These are phyloP conservation scores for Boeremia lycopersici DNA, from an alignment of 2,329 filamentous ascomycete species.

Conservation along the genomic window DNA sequence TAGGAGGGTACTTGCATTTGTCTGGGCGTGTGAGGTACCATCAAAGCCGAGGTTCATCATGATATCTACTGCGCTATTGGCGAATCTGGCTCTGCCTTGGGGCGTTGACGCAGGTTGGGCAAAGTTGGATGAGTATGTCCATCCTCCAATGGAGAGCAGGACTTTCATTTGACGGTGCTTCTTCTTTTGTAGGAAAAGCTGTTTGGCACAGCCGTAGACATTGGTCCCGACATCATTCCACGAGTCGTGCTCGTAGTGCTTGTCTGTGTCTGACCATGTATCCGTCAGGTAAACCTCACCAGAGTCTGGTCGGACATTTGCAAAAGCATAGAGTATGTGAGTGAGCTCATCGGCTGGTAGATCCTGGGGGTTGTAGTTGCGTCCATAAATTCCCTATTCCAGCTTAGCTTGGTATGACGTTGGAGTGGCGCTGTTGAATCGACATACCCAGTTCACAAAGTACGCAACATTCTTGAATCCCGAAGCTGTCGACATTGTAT, in stretches of 20 bases:
- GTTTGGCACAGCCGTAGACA: slow-evolving; percentile 47
- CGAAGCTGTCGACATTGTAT: slow-evolving; percentile 25
- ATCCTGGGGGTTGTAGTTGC: slow-evolving; percentile 45
- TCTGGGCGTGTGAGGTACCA: slow-evolving; percentile 19
- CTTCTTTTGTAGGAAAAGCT: slow-evolving; percentile 46
- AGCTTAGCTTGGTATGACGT: slow-evolving; percentile 15
- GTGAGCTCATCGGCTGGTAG: slow-evolving; percentile 42
- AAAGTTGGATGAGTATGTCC: slow-evolving; percentile 49
- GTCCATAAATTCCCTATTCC: slow-evolving; percentile 46
- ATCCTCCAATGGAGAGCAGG: slow-evolving; percentile 47
- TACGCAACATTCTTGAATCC: slow-evolving; percentile 47
- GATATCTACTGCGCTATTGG: slow-evolving; percentile 41
- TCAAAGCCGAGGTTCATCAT: slow-evolving; percentile 46
- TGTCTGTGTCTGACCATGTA: slow-evolving; percentile 46
- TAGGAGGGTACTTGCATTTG: not conserved
- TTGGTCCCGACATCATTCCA: slow-evolving; percentile 49
- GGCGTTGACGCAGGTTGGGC: slow-evolving; percentile 39
- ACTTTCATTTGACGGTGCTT: slow-evolving; percentile 45
- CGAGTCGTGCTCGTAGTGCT: slow-evolving; percentile 46
- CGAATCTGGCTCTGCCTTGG: slow-evolving; percentile 40
- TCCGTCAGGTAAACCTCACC: slow-evolving; percentile 48
- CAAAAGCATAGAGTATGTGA: slow-evolving; percentile 49
- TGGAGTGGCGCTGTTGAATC: not conserved
- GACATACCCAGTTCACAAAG: slow-evolving; percentile 46
- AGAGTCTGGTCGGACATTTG: slow-evolving; percentile 45